These are phyloP conservation scores for Kondoa malvinella DNA, from an alignment of 768 basidiomycete genomes.

Conservation along the genomic window DNA sequence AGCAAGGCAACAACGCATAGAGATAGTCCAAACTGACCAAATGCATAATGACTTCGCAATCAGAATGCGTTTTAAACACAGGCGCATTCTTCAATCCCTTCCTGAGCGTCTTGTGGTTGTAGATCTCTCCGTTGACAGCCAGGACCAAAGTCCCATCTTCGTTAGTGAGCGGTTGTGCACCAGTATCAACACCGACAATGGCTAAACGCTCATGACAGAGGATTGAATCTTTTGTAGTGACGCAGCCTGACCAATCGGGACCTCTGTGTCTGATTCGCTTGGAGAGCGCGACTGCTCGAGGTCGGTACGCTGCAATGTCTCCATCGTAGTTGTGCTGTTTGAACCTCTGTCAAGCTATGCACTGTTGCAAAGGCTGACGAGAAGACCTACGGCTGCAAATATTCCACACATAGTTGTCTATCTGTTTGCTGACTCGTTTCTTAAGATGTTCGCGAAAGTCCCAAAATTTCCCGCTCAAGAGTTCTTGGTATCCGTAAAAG, in stretches of 20 bases:
- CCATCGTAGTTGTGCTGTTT: slow-evolving; percentile 16
- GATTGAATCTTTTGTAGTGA: slow-evolving; percentile 44
- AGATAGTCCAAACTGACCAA: slow-evolving; percentile 42
- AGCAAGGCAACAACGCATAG: slow-evolving; percentile 13
- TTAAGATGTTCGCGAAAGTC: not conserved
- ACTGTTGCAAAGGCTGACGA: not conserved
- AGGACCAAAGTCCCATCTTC: slow-evolving; percentile 68
- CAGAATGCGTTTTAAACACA: slow-evolving; percentile 90
- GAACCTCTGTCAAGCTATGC: not conserved
- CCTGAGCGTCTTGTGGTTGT: slow-evolving; percentile 78
- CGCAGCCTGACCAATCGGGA: slow-evolving; percentile 86
- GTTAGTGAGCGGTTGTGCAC: slow-evolving; percentile 82
- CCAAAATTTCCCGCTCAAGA: too few species aligned
- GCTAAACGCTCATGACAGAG: slow-evolving; percentile 92
- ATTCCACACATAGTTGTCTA: slow-evolving; percentile 24
- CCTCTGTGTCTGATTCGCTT: slow-evolving; percentile 18
- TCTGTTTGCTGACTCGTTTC: not conserved
- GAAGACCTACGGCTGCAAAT: slow-evolving; percentile 21
- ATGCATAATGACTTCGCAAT: slow-evolving; percentile 92
- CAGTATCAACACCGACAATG: slow-evolving; percentile 93
- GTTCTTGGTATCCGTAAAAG: too few species aligned
- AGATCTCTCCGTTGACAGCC: slow-evolving; percentile 96
- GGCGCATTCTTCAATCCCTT: slow-evolving; percentile 44
- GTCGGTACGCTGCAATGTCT: slow-evolving; percentile 17
- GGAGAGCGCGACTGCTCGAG: slow-evolving; percentile 22